A percentile compares a stretch with the other conserved stretches of the same genome.
phyloP scores from a whole-genome alignment of 768 basidiomycete species.

The Candolleomyces aberdarensis region DNA sequence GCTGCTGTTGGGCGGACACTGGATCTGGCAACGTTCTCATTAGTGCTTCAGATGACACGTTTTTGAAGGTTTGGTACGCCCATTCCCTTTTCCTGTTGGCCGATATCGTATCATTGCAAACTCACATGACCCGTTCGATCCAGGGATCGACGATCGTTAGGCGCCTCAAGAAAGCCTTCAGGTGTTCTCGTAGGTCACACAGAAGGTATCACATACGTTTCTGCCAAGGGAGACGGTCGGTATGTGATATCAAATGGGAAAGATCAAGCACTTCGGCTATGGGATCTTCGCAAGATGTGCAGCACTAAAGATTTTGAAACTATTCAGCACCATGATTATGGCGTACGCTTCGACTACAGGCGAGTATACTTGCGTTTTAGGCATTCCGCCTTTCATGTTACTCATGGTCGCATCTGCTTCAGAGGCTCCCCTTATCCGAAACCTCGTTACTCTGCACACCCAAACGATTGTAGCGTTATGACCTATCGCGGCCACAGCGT shows the following conservation, averaged over 20 bases:
- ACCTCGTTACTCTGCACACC: constrained; percentile 64
- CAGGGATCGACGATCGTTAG: constrained; percentile 57
- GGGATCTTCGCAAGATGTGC: constrained; percentile 94
- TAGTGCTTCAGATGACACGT: constrained; percentile 93
- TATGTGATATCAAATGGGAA: constrained; percentile 96
- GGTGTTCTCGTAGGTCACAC: constrained; percentile 95
- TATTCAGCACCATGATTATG: constrained; percentile 49
- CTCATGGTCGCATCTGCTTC: not conserved
- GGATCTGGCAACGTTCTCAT: constrained; percentile 91
- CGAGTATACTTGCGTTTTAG: constrained; percentile 25
- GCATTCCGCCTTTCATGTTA: not conserved
- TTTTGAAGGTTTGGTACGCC: constrained; percentile 89
- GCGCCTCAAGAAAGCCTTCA: constrained; percentile 68
- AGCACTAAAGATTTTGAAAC: constrained; percentile 64
- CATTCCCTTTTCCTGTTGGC: constrained; percentile 42
- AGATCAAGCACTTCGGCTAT: constrained; percentile 87
- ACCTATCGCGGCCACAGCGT: constrained; percentile 91
- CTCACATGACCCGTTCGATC: not conserved
- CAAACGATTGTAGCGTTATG: constrained; percentile 92
- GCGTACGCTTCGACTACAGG: constrained; percentile 81
- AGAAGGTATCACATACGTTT: constrained; percentile 92
- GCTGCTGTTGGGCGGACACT: constrained; percentile 94
- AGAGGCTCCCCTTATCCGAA: constrained; percentile 68
- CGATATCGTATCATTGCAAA: constrained; percentile 18
- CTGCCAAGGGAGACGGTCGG: constrained; percentile 94